Base-by-base conservation (phyloP, 768 basidiomycete species). In the Phaeotremella skinneri region DNA sequence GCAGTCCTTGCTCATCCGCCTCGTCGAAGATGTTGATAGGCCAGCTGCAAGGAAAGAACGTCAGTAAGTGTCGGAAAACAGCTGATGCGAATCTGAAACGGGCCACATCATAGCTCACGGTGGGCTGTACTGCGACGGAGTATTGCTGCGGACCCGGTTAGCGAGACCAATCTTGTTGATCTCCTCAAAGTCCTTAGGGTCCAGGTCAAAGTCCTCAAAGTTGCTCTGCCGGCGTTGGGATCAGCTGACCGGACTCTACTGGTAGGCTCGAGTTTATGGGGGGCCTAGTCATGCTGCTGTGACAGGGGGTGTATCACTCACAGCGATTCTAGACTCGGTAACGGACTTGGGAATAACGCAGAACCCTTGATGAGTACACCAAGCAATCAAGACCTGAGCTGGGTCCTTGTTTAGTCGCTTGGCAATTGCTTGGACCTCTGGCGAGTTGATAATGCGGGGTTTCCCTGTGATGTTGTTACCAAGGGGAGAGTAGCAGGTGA, bases 271-370 rank as follows among this genome's bases (percentile, higher is more conserved):
- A 31, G n/a, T 21, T 4, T 13, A 34, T 23, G 58, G 25, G 39
- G 42, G 37, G 17, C 16, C n/a, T 3, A 14, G n/a, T n/a, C n/a
- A n/a, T n/a, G n/a, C n/a, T n/a, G n/a, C n/a, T n/a, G n/a, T n/a
- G n/a, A n/a, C n/a, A n/a, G n/a, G n/a, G n/a, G n/a, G n/a, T n/a
- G 56, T 16, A n/a, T 53, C 25, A 55, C 74, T 20, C 37, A 82
- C 67, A 29, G 49, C 81, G 77, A 69, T 86, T 80, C 57, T 85
- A 80, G 56, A 55, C 0, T 68, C 66, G 29, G 72, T 70, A 26
- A 90, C 87, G 55, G 84, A 85, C 82, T 92, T 91, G 17, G 90
- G 90, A 68, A 91, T 89, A 61, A 91, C 87, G 7, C 85, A 85
- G 76, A 85, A 86, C 13, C 89, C 90, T 41, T 89, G 83, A 66